Evolutionary conservation across 257 asterid species (phyloP).

Genomic region (Petrea volubilis): DNA sequence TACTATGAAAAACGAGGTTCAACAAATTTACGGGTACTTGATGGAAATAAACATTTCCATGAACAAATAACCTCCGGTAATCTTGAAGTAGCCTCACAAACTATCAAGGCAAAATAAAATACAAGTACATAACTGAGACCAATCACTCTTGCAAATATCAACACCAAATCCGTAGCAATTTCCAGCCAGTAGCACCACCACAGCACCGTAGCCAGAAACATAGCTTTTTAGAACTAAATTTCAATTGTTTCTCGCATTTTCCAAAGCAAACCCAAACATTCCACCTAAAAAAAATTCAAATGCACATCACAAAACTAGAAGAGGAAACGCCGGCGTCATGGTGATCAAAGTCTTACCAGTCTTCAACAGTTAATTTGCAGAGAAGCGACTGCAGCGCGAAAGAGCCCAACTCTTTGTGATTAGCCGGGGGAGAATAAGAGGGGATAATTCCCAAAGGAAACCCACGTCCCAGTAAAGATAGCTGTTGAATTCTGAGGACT

Average conservation of each 20-base stretch:
- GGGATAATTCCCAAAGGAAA: slow-evolving; percentile 87
- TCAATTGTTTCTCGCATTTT: neutral
- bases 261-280: neutral
- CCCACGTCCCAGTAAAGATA: slow-evolving; percentile 55
- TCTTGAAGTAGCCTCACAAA: neutral
- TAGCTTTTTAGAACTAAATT: neutral
- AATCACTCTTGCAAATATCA: neutral
- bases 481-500: slow-evolving; percentile 65
- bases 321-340: neutral
- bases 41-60: neutral
- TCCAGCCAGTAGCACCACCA: neutral
- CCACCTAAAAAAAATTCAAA: neutral
- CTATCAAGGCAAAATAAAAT: neutral
- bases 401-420: slow-evolving; percentile 67
- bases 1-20: neutral
- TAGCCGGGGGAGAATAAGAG: slow-evolving; percentile 52
- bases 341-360: slow-evolving; percentile 42
- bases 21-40: neutral
- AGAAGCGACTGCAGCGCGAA: slow-evolving; percentile 73
- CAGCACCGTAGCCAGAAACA: neutral
- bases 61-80: neutral
- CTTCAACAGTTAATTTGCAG: slow-evolving; percentile 34
- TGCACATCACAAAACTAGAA: neutral
- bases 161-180: neutral
- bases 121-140: neutral